phyloP scores from a whole-genome alignment of 305 asterid genomes.

The Rubia balearica region DNA sequence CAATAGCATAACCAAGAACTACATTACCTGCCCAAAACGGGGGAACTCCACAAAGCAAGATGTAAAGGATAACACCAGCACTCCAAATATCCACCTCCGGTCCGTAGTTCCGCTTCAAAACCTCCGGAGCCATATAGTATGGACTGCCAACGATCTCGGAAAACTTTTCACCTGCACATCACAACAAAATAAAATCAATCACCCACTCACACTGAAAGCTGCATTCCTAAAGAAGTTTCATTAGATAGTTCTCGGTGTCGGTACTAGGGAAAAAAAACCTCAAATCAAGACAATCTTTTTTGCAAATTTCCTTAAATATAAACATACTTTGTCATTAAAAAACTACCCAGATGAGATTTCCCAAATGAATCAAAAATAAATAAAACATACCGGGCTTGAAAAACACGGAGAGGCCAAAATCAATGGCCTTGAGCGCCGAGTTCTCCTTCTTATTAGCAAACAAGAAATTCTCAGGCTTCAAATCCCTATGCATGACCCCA shows the following conservation, averaged over 20 bases:
- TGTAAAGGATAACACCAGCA: slow-evolving; percentile 82
- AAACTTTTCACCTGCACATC: slow-evolving; percentile 58
- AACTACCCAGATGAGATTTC: not conserved
- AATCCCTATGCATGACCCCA: slow-evolving; percentile 91
- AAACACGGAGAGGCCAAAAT: slow-evolving; percentile 87
- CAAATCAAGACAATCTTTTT: not conserved
- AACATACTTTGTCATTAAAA: not conserved
- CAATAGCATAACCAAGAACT: not conserved
- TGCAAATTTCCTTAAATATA: not conserved
- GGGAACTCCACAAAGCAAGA: slow-evolving; percentile 91
- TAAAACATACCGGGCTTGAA: slow-evolving; percentile 23
- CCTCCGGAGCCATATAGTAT: slow-evolving; percentile 93
- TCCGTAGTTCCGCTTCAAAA: slow-evolving; percentile 77
- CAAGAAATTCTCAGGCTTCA: slow-evolving; percentile 94
- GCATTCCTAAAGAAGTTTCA: not conserved
- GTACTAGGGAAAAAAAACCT: too few species aligned
- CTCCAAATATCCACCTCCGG: slow-evolving; percentile 91
- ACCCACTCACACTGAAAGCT: not conserved
- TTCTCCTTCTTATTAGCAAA: slow-evolving; percentile 93
- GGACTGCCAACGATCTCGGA: slow-evolving; percentile 98
- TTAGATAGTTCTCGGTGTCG: too few species aligned
- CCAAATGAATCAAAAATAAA: not conserved
- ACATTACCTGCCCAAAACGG: slow-evolving; percentile 91
- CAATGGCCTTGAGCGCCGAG: slow-evolving; percentile 81
- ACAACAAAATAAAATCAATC: not conserved